Evolutionary conservation across 495 filamentous ascomycete species (phyloP).

Genomic region (Aspergillus wentii): DNA sequence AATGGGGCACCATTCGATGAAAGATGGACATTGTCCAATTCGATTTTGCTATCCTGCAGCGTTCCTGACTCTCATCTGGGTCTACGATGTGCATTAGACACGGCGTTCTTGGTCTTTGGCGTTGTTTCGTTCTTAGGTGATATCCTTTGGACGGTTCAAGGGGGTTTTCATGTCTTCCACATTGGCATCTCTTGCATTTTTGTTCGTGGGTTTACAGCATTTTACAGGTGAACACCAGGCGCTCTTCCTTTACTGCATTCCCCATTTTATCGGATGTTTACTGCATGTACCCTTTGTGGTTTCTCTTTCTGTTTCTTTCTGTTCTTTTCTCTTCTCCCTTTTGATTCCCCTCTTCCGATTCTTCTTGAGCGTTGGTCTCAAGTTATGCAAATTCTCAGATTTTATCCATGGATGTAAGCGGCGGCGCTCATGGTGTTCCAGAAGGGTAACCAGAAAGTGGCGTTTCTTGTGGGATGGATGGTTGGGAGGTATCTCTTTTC

Average conservation of each 20-base stretch:
- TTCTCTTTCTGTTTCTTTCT: slow-evolving; percentile 7
- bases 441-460: slow-evolving; percentile 16
- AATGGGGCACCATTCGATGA: slow-evolving; percentile 71
- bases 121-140: slow-evolving; percentile 19
- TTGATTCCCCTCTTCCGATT: background rate
- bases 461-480: slow-evolving; percentile 14
- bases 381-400: slow-evolving; percentile 7
- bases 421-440: slow-evolving; percentile 36
- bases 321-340: slow-evolving; percentile 5
- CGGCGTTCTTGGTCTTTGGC: slow-evolving; percentile 31
- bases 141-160: slow-evolving; percentile 23
- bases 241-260: slow-evolving; percentile 5
- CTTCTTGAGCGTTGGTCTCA: slow-evolving; percentile 3
- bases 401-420: slow-evolving; percentile 24
- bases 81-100: slow-evolving; percentile 33
- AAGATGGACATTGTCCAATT: slow-evolving; percentile 3
- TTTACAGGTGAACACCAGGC: slow-evolving; percentile 14
- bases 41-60: slow-evolving; percentile 7
- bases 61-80: slow-evolving; percentile 9
- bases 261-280: slow-evolving; percentile 15
- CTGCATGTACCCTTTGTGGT: slow-evolving; percentile 15
- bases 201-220: slow-evolving; percentile 23
- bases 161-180: slow-evolving; percentile 20
- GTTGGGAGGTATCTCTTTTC: too few species aligned
- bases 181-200: slow-evolving; percentile 34